Conservation (phyloP, 139 green algal species). For the Auxenochlorella protothecoides region DNA sequence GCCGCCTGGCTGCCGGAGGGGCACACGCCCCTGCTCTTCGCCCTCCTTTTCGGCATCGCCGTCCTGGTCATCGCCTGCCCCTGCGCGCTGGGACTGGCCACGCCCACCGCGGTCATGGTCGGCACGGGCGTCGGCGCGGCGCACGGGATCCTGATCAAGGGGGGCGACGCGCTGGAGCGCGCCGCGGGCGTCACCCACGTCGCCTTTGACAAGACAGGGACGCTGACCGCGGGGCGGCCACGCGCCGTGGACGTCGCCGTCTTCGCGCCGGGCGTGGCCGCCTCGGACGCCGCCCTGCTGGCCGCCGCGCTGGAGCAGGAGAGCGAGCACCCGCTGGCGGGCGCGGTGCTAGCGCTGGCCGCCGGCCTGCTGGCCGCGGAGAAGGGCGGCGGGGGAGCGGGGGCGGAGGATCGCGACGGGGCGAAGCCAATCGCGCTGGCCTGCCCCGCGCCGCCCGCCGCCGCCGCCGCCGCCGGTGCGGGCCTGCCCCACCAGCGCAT, state of each 20-base stretch:
- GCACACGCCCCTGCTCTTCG: slow-evolving; percentile 72
- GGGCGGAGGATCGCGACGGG: not conserved
- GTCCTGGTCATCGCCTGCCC: slow-evolving; percentile 96
- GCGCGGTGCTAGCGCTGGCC: slow-evolving; percentile 44
- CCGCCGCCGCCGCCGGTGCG: not conserved
- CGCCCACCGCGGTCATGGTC: slow-evolving; percentile 94
- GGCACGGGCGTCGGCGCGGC: slow-evolving; percentile 68
- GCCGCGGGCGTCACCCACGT: slow-evolving; percentile 40
- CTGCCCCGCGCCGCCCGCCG: not conserved
- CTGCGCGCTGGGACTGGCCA: slow-evolving; percentile 87
- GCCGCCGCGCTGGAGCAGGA: slow-evolving; percentile 56
- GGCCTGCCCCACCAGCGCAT: too few relatives aligned
- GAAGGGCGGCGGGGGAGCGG: not conserved
- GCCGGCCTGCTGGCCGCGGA: not conserved
- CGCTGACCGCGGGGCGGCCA: slow-evolving; percentile 66
- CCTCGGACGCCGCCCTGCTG: slow-evolving; percentile 32
- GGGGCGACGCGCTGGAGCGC: slow-evolving; percentile 55
- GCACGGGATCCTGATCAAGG: slow-evolving; percentile 89
- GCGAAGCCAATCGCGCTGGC: not conserved
- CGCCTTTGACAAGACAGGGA: slow-evolving; percentile 94
- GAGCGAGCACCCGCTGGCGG: slow-evolving; percentile 84
- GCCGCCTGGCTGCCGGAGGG: slow-evolving; percentile 57
- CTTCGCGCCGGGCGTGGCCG: too few relatives aligned
- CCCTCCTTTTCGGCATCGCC: slow-evolving; percentile 82
- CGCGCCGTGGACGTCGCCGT: slow-evolving; percentile 19